Evolutionary conservation across 1,284 basidiomycete species (phyloP).

Genomic region (Coriolopsis trogii): DNA sequence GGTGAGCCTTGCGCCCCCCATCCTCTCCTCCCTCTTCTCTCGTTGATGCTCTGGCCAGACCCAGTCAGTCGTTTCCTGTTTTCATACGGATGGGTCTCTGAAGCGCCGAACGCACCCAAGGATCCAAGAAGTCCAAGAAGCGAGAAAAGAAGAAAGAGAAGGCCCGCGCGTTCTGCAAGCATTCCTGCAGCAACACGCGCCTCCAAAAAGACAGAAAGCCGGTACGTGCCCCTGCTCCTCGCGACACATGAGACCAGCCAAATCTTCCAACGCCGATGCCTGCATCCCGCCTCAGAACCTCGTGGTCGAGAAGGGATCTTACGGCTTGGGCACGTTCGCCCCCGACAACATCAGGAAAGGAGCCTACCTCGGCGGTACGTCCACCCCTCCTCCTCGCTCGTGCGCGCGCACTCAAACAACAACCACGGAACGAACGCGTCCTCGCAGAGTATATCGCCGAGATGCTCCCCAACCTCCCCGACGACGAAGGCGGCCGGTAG

Average conservation of each 20-base stretch:
- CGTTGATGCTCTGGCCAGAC: neutral
- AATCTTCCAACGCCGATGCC: no score
- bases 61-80: no score
- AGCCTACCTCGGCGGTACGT: conserved; percentile 43
- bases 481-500: neutral
- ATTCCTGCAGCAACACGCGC: conserved; percentile 12
- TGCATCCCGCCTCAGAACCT: conserved; percentile 36
- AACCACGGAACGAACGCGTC: neutral
- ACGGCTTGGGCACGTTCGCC: conserved; percentile 50
- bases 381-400: neutral
- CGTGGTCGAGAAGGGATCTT: conserved; percentile 38
- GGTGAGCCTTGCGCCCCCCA: no score
- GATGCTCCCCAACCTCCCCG: conserved; percentile 31
- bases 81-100: no score
- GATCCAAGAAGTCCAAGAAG: no score
- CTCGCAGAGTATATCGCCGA: conserved; percentile 49
- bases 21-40: no score
- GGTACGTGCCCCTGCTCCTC: conserved; percentile 5
- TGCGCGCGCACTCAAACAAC: neutral
- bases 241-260: no score
- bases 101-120: no score
- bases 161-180: no score
- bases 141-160: neutral
- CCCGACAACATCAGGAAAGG: conserved; percentile 30
- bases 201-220: conserved; percentile 13